Evolutionary conservation across 768 basidiomycete species (phyloP).

Genomic region (Lepiota brunneoincarnata): DNA sequence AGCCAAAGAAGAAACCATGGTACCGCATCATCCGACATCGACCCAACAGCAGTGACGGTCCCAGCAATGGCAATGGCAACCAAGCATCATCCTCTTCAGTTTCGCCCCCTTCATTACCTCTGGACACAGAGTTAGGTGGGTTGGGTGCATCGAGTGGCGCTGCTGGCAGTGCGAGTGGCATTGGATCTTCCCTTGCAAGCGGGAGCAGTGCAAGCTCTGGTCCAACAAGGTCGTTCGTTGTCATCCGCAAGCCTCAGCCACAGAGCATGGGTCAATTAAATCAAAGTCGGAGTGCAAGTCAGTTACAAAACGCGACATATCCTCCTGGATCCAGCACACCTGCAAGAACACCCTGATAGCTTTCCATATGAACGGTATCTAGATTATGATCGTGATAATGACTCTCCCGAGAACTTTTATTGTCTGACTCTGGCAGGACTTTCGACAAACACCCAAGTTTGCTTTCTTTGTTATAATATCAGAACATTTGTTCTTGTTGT

Average conservation of each 20-base stretch:
- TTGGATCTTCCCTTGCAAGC: constrained; percentile 7
- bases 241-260: constrained; percentile 56
- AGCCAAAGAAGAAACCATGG: constrained; percentile 61
- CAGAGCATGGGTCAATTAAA: constrained; percentile 31
- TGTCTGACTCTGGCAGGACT: no score
- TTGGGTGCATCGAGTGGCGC: constrained; percentile 25
- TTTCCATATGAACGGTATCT: no score
- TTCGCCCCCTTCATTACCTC: constrained; percentile 20
- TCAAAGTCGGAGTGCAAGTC: constrained; percentile 20
- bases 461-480: background rate
- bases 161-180: background rate
- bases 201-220: constrained; percentile 2
- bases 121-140: constrained; percentile 35
- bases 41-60: constrained; percentile 56
- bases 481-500: background rate
- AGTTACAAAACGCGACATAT: constrained; percentile 3
- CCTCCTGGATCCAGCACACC: background rate
- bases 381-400: no score
- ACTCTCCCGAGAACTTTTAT: no score
- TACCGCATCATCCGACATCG: constrained; percentile 60
- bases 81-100: constrained; percentile 16
- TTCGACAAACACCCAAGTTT: background rate
- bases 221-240: constrained; percentile 61
- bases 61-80: constrained; percentile 50
- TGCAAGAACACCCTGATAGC: no score